phyloP scores from a whole-genome alignment of 345 rosid genomes.

The Zanthoxylum bungeanum region DNA sequence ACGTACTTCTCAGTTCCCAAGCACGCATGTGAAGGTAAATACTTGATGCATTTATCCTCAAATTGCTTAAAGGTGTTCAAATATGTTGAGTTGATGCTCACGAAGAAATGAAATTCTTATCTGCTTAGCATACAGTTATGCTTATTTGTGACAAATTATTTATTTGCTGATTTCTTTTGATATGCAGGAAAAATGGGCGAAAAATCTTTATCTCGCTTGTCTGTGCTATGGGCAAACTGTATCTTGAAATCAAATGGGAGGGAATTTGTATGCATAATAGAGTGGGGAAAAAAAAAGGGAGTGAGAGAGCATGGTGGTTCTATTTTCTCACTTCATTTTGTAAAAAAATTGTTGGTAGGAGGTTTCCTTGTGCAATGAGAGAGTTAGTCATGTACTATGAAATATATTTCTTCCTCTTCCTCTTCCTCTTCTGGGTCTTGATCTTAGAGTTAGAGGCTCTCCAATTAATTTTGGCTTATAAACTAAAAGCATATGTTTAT shows the following conservation, averaged over 20 bases:
- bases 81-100: neutral
- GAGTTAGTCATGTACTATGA: neutral
- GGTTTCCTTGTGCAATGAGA: neutral
- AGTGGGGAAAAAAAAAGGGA: neutral
- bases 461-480: neutral
- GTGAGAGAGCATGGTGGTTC: neutral
- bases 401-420: neutral
- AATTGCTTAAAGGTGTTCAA: neutral
- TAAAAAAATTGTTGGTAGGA: neutral
- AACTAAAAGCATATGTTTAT: no score
- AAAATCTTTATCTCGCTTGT: constrained; percentile 75
- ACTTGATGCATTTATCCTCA: neutral
- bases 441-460: neutral
- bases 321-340: neutral
- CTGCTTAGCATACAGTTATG: neutral
- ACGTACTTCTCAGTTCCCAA: constrained; percentile 91
- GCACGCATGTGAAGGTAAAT: constrained; percentile 89
- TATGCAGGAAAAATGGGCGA: constrained; percentile 84
- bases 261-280: neutral
- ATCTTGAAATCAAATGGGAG: constrained; percentile 34
- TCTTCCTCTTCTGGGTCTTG: neutral
- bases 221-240: constrained; percentile 79
- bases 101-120: neutral
- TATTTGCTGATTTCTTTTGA: neutral
- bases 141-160: no score